Conservation (phyloP, 148 eudicot species). For the Rhododendron vialii region DNA sequence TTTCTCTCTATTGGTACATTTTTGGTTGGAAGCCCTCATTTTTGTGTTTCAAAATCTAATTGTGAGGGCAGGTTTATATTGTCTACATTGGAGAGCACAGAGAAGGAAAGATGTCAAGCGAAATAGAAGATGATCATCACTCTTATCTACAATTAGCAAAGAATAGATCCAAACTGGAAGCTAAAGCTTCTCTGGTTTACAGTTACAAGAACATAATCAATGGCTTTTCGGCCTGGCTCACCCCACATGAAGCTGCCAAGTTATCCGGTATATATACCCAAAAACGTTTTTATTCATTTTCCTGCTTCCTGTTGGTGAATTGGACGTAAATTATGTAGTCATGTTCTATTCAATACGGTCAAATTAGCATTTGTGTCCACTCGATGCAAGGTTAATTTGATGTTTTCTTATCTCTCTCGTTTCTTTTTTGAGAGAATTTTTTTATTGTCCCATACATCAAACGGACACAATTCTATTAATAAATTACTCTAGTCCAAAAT, state of each 20-base stretch:
- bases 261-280: not conserved
- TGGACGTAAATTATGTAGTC: too few species aligned
- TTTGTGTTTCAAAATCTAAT: not conserved
- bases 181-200: slow-evolving; percentile 61
- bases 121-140: slow-evolving; percentile 65
- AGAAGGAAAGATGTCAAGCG: slow-evolving; percentile 19
- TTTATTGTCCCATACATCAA: too few species aligned
- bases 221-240: slow-evolving; percentile 19
- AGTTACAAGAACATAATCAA: slow-evolving; percentile 62
- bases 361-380: too few species aligned
- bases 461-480: too few species aligned
- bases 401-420: too few species aligned
- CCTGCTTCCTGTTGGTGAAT: too few species aligned
- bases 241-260: slow-evolving; percentile 12
- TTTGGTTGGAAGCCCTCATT: not conserved
- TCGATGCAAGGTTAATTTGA: too few species aligned
- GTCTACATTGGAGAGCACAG: slow-evolving; percentile 5
- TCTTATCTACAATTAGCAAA: slow-evolving; percentile 63
- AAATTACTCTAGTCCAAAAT: too few species aligned
- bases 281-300: too few species aligned
- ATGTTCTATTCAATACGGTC: not conserved
- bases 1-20: not conserved
- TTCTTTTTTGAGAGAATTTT: too few species aligned
- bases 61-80: not conserved
- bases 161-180: slow-evolving; percentile 58